Percentiles rank a stretch among this genome's conserved stretches.
phyloP scores from a whole-genome alignment of 129 eudicot genomes.

The Oenanthe sinensis region DNA sequence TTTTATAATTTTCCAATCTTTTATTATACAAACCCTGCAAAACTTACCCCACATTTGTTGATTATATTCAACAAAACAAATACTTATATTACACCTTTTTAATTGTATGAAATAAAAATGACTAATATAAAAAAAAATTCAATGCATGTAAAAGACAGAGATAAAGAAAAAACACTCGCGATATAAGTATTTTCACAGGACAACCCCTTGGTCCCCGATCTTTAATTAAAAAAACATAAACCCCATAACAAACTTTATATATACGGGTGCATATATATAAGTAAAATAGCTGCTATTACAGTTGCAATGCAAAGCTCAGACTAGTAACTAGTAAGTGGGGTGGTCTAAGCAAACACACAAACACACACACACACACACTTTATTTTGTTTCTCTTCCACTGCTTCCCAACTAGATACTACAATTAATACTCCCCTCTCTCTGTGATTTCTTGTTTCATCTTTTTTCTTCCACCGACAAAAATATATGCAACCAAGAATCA shows the following conservation, averaged over 20 bases:
- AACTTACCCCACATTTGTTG: no score
- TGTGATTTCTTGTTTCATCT: constrained; percentile 9
- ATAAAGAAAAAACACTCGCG: not conserved
- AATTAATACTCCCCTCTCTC: not conserved
- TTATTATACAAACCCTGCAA: no score
- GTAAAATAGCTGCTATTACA: not conserved
- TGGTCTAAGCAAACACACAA: not conserved
- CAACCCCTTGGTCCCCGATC: not conserved
- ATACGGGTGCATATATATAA: not conserved
- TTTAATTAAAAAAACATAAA: not conserved
- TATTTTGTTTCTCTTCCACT: constrained; percentile 5
- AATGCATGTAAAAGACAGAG: not conserved
- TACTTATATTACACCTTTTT: no score
- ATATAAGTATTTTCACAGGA: not conserved
- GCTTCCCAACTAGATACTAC: constrained; percentile 2
- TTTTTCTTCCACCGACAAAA: constrained; percentile 21
- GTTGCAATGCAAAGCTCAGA: not conserved
- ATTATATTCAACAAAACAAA: no score
- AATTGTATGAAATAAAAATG: no score
- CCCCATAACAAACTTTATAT: not conserved
- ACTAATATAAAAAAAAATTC: no score
- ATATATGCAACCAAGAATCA: constrained; percentile 1
- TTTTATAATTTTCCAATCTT: no score
- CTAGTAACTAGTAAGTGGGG: no score
- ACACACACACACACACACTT: not conserved